phyloP scores from a whole-genome alignment of 2,329 filamentous ascomycete species.

The Aureobasidium namibiae region DNA sequence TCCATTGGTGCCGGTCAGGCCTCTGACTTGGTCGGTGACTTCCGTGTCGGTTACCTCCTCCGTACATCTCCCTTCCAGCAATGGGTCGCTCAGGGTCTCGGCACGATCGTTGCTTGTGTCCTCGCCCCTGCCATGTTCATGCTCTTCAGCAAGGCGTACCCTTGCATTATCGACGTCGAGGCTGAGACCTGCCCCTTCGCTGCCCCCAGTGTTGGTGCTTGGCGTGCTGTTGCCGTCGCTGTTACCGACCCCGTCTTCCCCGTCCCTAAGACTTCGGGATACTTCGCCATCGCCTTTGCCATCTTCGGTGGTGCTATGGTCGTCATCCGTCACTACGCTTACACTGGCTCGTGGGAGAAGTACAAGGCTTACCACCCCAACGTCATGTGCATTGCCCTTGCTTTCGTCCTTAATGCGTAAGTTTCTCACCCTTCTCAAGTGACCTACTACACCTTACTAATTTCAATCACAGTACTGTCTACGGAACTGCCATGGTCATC shows the following conservation, averaged over 20 bases:
- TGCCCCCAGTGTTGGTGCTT: conserved; percentile 57
- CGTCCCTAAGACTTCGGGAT: conserved; percentile 48
- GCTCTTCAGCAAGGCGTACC: conserved; percentile 60
- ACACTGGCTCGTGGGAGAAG: conserved; percentile 46
- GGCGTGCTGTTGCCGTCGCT: conserved; percentile 56
- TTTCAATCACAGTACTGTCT: no score
- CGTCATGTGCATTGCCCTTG: conserved; percentile 53
- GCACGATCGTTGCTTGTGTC: conserved; percentile 57
- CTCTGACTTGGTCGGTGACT: conserved; percentile 51
- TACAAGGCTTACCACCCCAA: conserved; percentile 51
- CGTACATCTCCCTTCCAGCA: conserved; percentile 57
- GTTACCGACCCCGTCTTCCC: conserved; percentile 50
- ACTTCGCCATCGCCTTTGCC: conserved; percentile 51
- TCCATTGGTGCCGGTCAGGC: conserved; percentile 33
- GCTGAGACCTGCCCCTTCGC: conserved; percentile 49
- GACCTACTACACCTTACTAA: no score
- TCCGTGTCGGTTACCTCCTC: conserved; percentile 60
- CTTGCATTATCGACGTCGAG: conserved; percentile 50
- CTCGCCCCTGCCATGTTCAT: conserved; percentile 60
- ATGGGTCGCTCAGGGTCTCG: conserved; percentile 57
- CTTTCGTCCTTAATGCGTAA: conserved; percentile 50
- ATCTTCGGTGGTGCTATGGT: conserved; percentile 45
- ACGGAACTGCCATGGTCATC: conserved; percentile 51
- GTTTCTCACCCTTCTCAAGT: no score
- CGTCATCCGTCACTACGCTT: conserved; percentile 47